A percentile compares a stretch with the other conserved stretches of the same genome.
Conservation (phyloP, 768 basidiomycete species). For the Piloderma croceum region DNA sequence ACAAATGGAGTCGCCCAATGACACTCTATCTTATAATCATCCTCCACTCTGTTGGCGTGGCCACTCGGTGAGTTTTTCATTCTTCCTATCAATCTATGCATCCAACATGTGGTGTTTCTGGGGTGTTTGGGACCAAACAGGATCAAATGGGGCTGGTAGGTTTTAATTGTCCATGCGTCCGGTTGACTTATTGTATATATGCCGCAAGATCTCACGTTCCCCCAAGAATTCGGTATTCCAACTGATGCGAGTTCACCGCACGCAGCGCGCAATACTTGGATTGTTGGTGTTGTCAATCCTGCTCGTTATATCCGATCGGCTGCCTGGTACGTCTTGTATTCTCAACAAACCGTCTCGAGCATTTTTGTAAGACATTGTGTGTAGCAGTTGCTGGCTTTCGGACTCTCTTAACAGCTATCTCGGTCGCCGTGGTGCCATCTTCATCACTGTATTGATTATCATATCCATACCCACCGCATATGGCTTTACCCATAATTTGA, state of each 20-base stretch:
- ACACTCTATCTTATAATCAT: slow-evolving; percentile 41
- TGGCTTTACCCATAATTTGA: slow-evolving; percentile 48
- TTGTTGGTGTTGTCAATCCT: slow-evolving; percentile 72
- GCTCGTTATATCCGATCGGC: slow-evolving; percentile 45
- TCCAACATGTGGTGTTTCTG: too few species aligned
- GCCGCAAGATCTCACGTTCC: slow-evolving; percentile 58
- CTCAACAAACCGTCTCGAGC: slow-evolving; percentile 34
- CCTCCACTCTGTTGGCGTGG: slow-evolving; percentile 51
- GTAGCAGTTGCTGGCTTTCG: slow-evolving; percentile 45
- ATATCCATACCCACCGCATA: slow-evolving; percentile 45
- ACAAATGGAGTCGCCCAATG: slow-evolving; percentile 45
- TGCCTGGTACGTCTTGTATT: slow-evolving; percentile 31
- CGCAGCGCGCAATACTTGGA: slow-evolving; percentile 52
- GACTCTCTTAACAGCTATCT: slow-evolving; percentile 60
- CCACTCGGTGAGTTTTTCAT: slow-evolving; percentile 34
- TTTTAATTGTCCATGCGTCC: too few species aligned
- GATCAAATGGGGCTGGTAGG: slow-evolving; percentile 61
- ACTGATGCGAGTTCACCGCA: slow-evolving; percentile 25
- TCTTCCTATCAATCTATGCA: background rate
- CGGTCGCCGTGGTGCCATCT: slow-evolving; percentile 59
- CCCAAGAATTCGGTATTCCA: slow-evolving; percentile 42
- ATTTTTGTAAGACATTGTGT: slow-evolving; percentile 18
- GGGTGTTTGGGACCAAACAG: slow-evolving; percentile 67
- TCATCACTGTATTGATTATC: slow-evolving; percentile 54
- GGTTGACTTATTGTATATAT: too few species aligned